These are phyloP conservation scores for Cladochytrium replicatum DNA, from an alignment of 192 early-diverging fungal genomes.

Conservation along the genomic window DNA sequence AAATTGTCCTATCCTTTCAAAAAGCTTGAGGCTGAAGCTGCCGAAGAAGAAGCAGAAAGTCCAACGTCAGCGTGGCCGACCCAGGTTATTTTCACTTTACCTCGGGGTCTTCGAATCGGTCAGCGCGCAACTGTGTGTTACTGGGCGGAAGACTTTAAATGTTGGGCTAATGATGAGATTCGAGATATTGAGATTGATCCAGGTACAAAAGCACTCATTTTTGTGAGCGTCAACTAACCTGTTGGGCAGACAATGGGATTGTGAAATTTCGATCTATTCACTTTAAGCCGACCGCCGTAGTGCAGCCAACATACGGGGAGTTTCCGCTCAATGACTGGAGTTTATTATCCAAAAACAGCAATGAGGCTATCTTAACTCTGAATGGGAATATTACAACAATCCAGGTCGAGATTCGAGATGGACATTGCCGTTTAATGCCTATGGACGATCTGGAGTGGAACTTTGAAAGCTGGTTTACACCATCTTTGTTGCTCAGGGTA, in stretches of 20 bases:
- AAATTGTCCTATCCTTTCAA: slow-evolving; percentile 39
- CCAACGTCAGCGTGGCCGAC: slow-evolving; percentile 37
- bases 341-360: slow-evolving; percentile 12
- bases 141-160: slow-evolving; percentile 23
- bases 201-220: slow-evolving; percentile 16
- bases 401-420: slow-evolving; percentile 30
- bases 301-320: slow-evolving; percentile 38
- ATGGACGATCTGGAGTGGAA: slow-evolving; percentile 14
- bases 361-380: slow-evolving; percentile 26
- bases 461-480: slow-evolving; percentile 15
- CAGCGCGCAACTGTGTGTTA: slow-evolving; percentile 33
- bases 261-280: slow-evolving; percentile 40
- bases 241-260: slow-evolving; percentile 21
- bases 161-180: slow-evolving; percentile 38
- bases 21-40: slow-evolving; percentile 21
- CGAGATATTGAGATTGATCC: slow-evolving; percentile 38
- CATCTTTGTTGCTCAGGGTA: slow-evolving; percentile 33
- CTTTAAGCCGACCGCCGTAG: slow-evolving; percentile 35
- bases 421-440: slow-evolving; percentile 27
- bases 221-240: not conserved
- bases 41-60: slow-evolving; percentile 19
- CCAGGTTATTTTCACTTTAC: slow-evolving; percentile 23
- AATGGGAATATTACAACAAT: slow-evolving; percentile 27
- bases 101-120: slow-evolving; percentile 16
- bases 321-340: slow-evolving; percentile 34